Conservation (phyloP, 2,329 filamentous ascomycete genomes). For the Helotiales sp. region DNA sequence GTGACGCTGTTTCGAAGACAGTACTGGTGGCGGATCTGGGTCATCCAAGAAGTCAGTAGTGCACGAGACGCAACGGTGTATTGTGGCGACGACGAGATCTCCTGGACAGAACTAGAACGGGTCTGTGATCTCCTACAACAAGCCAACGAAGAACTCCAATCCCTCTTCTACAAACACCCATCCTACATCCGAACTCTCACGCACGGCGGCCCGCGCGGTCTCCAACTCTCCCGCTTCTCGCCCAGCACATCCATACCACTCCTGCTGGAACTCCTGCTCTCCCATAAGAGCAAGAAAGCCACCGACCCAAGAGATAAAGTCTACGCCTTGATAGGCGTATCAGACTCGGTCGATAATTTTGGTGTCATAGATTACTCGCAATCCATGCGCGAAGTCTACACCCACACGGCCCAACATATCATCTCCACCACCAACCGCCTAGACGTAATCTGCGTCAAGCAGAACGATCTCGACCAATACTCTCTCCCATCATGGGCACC, state of each 20-base stretch:
- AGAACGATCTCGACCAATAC: constrained; percentile 23
- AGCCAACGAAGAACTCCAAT: constrained; percentile 23
- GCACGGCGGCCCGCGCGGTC: constrained; percentile 32
- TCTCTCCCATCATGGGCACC: constrained; percentile 37
- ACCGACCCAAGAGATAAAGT: constrained; percentile 41
- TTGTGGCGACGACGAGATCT: constrained; percentile 45
- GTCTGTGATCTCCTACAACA: constrained; percentile 32
- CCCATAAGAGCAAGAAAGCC: constrained; percentile 39
- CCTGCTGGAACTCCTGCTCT: constrained; percentile 36
- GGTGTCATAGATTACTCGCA: constrained; percentile 35
- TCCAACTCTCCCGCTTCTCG: constrained; percentile 35
- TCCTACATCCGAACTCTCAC: constrained; percentile 32
- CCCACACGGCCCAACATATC: constrained; percentile 36
- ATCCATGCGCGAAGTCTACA: constrained; percentile 32
- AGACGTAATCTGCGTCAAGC: constrained; percentile 39
- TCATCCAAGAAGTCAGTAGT: constrained; percentile 50
- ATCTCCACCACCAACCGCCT: constrained; percentile 31
- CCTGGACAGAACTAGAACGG: constrained; percentile 45
- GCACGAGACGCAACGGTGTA: constrained; percentile 44
- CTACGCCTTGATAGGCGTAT: constrained; percentile 40
- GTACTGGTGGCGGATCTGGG: constrained; percentile 50
- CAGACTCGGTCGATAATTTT: constrained; percentile 27
- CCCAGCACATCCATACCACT: constrained; percentile 25
- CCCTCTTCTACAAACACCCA: constrained; percentile 29
- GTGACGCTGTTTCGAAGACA: constrained; percentile 46